Percentiles rank a stretch among this genome's conserved stretches.
phyloP scores from a whole-genome alignment of 2,329 filamentous ascomycete genomes.

The Bipolaris zeicola region DNA sequence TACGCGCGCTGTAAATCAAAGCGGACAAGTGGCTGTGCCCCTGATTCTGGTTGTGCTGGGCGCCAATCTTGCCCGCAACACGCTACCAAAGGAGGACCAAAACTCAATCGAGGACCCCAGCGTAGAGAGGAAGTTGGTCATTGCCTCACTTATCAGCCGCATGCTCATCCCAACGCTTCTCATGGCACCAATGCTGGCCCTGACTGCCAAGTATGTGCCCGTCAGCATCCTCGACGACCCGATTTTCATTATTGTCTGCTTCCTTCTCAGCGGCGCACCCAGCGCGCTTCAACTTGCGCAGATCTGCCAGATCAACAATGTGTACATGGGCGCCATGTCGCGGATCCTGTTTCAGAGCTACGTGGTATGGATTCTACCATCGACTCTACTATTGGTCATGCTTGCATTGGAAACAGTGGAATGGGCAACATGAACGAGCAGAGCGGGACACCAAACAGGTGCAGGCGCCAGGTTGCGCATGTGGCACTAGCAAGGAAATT shows the following conservation, averaged over 20 bases:
- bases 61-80: conserved; percentile 92
- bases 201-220: conserved; percentile 87
- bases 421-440: conserved; percentile 66
- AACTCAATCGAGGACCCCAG: conserved; percentile 72
- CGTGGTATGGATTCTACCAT: conserved; percentile 95
- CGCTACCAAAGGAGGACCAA: conserved; percentile 70
- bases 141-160: conserved; percentile 82
- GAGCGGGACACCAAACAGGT: background rate
- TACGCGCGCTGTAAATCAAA: conserved; percentile 83
- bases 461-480: background rate
- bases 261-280: conserved; percentile 91
- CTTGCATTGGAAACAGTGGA: conserved; percentile 89
- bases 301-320: conserved; percentile 97
- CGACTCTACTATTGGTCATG: conserved; percentile 88
- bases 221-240: conserved; percentile 96
- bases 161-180: conserved; percentile 91
- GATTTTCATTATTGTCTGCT: conserved; percentile 97
- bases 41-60: conserved; percentile 94
- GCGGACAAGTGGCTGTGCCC: conserved; percentile 88
- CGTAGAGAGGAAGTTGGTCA: conserved; percentile 75
- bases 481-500: conserved; percentile 1
- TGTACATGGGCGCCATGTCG: conserved; percentile 94
- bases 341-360: conserved; percentile 94
- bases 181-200: conserved; percentile 87
- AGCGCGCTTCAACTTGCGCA: conserved; percentile 93